These are phyloP conservation scores for Paecilomyces sp. DNA, from an alignment of 2,329 filamentous ascomycete species.

Conservation along the genomic window DNA sequence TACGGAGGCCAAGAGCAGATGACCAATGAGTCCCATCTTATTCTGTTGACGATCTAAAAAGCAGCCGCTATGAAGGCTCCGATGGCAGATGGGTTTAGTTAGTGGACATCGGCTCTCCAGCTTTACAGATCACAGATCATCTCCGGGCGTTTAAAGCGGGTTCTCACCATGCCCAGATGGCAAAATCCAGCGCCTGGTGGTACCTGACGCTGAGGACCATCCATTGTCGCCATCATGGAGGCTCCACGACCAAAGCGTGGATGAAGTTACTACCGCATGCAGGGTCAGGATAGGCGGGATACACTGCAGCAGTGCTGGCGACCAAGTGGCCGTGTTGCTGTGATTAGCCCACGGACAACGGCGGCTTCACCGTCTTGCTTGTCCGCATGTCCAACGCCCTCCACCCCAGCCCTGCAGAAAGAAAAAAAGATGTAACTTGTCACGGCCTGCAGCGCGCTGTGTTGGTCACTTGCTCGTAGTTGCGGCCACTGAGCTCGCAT, in stretches of 20 bases:
- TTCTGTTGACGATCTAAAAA: constrained; percentile 14
- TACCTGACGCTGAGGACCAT: background rate
- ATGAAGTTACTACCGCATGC: background rate
- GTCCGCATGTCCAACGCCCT: background rate
- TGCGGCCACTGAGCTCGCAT: background rate
- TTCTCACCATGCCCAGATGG: background rate
- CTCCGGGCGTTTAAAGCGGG: background rate
- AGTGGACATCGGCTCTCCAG: background rate
- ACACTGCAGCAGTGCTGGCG: background rate
- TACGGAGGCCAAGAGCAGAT: background rate
- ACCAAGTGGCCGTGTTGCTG: background rate
- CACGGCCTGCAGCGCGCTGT: constrained; percentile 4
- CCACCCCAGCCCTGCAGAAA: background rate
- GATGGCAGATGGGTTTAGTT: background rate
- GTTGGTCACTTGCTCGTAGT: constrained; percentile 1
- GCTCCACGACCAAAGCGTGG: background rate
- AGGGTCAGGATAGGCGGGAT: background rate
- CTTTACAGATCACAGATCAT: background rate
- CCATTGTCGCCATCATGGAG: background rate
- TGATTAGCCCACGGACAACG: background rate
- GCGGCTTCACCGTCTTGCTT: background rate
- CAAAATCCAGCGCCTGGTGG: background rate
- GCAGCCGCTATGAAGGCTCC: background rate
- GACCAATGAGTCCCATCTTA: constrained; percentile 9
- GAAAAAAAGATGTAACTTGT: background rate